A percentile compares a stretch with the other conserved stretches of the same genome.
Evolutionary conservation across 2,329 filamentous ascomycete genomes (phyloP).

Genomic region (Alternaria metachromatica): DNA sequence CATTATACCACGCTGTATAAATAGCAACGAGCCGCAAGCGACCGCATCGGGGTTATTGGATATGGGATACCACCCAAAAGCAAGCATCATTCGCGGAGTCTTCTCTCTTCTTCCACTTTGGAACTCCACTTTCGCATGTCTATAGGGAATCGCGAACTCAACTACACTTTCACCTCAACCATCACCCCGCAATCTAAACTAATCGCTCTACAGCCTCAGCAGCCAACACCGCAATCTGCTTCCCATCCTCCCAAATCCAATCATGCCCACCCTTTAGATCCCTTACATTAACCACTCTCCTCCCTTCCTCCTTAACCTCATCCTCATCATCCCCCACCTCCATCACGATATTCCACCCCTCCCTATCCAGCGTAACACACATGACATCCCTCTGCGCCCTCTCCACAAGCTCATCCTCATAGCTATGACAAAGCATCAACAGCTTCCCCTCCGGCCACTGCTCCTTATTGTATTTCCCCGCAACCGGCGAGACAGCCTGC

Average conservation of each 20-base stretch:
- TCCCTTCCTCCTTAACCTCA: conserved; percentile 31
- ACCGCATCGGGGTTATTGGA: conserved; percentile 28
- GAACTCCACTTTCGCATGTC: conserved; percentile 21
- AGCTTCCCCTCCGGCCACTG: conserved; percentile 49
- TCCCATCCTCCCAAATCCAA: conserved; percentile 67
- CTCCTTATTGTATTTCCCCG: conserved; percentile 49
- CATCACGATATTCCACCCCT: conserved; percentile 47
- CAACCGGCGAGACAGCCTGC: conserved; percentile 59
- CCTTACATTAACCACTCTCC: conserved; percentile 47
- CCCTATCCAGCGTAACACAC: conserved; percentile 56
- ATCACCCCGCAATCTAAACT: not conserved
- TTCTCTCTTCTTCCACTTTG: conserved; percentile 18
- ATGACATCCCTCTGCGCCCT: conserved; percentile 66
- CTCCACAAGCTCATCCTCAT: conserved; percentile 58
- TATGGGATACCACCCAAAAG: conserved; percentile 20
- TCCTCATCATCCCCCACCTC: conserved; percentile 36
- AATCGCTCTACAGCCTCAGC: conserved; percentile 34
- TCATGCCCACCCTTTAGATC: conserved; percentile 67
- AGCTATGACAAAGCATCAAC: conserved; percentile 55
- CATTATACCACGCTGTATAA: conserved; percentile 42
- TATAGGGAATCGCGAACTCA: conserved; percentile 12
- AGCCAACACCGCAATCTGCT: conserved; percentile 59
- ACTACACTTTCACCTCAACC: not conserved
- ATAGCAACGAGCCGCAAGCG: conserved; percentile 29
- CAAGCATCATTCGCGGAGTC: conserved; percentile 13